Conservation (phyloP, 805 yeast species). For the Pichia scutulata region DNA sequence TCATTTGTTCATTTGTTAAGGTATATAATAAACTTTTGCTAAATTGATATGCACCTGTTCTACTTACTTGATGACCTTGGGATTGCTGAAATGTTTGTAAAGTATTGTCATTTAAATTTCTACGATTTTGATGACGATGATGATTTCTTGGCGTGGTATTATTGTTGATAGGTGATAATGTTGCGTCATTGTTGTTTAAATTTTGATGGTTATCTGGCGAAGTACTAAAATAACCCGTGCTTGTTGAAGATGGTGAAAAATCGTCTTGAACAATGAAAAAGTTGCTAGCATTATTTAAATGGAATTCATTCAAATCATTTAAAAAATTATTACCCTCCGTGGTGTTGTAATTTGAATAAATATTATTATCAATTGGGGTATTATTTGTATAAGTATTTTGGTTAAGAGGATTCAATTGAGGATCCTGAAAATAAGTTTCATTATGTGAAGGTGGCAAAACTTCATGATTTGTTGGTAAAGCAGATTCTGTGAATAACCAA, state of each 20-base stretch:
- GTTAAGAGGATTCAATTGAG: not conserved
- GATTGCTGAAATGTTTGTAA: slow-evolving; percentile 12
- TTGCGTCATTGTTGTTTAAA: not conserved
- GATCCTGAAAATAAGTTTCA: slow-evolving; percentile 2
- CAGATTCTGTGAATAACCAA: slow-evolving; percentile 25
- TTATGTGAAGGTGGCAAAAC: not conserved
- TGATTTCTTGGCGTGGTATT: not conserved
- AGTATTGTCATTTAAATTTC: not conserved
- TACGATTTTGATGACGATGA: not conserved
- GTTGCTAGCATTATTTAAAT: slow-evolving; percentile 20
- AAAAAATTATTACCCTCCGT: slow-evolving; percentile 7
- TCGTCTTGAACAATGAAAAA: slow-evolving; percentile 26
- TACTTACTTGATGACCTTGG: slow-evolving; percentile 11
- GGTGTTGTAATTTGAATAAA: not conserved
- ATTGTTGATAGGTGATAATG: not conserved
- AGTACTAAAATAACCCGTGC: slow-evolving; percentile 7
- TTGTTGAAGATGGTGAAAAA: slow-evolving; percentile 18
- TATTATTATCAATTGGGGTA: not conserved
- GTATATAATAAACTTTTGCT: slow-evolving; percentile 8
- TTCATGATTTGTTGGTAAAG: not conserved
- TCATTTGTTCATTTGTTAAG: slow-evolving; percentile 15
- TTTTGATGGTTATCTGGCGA: not conserved
- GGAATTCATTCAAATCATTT: slow-evolving; percentile 20
- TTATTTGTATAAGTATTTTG: not conserved
- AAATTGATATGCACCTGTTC: not conserved